Base-by-base conservation (phyloP, 768 basidiomycete genomes). In the Crucibulum laeve region DNA sequence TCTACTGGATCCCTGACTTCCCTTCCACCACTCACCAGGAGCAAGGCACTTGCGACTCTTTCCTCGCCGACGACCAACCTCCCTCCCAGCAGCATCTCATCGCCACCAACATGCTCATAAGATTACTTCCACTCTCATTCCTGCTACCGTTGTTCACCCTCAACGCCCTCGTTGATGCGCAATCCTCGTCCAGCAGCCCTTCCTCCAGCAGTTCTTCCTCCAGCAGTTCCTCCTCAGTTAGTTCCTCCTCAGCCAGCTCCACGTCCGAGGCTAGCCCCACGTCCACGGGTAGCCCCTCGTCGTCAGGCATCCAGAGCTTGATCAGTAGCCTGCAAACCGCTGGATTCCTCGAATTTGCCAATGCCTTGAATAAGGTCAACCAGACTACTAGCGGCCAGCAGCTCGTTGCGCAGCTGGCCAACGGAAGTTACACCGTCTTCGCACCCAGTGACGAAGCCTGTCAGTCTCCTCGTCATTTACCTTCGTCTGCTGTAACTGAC, bases 401-500 rank as follows among this genome's bases (percentile, higher is more conserved):
- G 14, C 56, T 83, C n/a, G 59, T 82, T 25, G 36, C 53, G 4
- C 49, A 67, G 43, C 60, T 80, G n/a, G 56, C 69, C 1, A 59
- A 57, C 22, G 76, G 73, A 4, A 63, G 71, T 28, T 68, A 61
- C 45, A 75, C 79, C 0, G 48, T 85, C 11, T 84, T 85, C 53
- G 78, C 76, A 0, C 81, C 83, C 3, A 70, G 58, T 40, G 69
- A 85, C 50, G 51, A 54, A 1, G 82, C 85, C 4, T 70, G 80
- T 82, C 43, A 47, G 71, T 65, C 26, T 25, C 25, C 4, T 21
- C 24, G 1, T 17, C 13, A 15, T 48, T 35, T 23, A 42, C 30
- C 18, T n/a, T 24, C 36, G 24, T 37, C 34, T 33, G 25, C 17
- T 37, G 15, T 22, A 45, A 17, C 21, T 15, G 36, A 15, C 5